Evolutionary conservation across 805 yeast species (phyloP), one percentile per base, ranked within the genome.

Genomic region (Candida schatavii): DNA sequence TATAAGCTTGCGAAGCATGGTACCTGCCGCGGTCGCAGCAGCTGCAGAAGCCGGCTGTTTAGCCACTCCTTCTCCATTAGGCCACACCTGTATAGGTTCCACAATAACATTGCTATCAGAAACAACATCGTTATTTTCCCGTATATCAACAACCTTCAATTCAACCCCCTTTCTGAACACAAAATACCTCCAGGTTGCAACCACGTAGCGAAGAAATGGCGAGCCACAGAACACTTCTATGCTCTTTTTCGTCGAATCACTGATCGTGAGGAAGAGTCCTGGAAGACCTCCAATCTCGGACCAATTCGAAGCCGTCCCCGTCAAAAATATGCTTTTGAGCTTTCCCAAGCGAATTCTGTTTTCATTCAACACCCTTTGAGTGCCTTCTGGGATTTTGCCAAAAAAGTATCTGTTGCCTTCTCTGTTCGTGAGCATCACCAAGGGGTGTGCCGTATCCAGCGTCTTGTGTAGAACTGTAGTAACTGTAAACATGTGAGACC

Each of bases 211-310:
- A 13, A 66, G 43, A 29, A 49, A 50, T 38, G 59, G 45, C 23
- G 61, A 61, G 42, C 74, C 69, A 37, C 80, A 76, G 51, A 64
- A 74, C 0, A 88, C 64, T n/a, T 72, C 72, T 29, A 86, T 57
- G 5, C 70, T 70, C 37, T 75, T 74, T 46, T 75, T 71, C 2
- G 88, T 89, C 51, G 88, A 85, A 51, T 88, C 97, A 43, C 87
- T 81, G 11, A 85, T 70, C 0, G 97, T 88, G 39, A 91, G 65
- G 37, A 91, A 77, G 52, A 88, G 65, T 0, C 99, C 99, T 0
- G 98, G 97, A 5, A 91, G 61, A 0, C 99, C 99, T n/a, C 95
- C 88, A 2, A 88, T 65, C n/a, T 83, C 73, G 4, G 74, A 59
- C 97, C 97, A 91, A 41, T 75, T 62, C 17, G 57, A 47, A 9